Evolutionary conservation across 345 rosid species (phyloP), one percentile per base, ranked within the genome.

Genomic region (Isatis tinctoria): DNA sequence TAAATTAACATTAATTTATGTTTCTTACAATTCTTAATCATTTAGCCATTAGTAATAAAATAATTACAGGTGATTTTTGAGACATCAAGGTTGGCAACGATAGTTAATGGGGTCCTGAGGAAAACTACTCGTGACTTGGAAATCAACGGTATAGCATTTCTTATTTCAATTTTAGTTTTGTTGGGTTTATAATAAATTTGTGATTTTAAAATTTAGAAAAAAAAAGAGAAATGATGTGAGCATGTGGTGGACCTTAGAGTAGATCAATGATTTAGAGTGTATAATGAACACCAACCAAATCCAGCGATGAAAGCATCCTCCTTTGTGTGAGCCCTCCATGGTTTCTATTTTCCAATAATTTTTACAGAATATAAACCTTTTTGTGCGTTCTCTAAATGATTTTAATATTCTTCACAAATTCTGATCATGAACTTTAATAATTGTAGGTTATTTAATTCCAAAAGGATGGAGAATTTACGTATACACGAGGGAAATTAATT

Each of bases 61-160:
- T n/a, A n/a, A n/a, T n/a, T n/a, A n/a, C 77, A 90, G 97, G 92
- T 88, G 70, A 87, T 88, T 8, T 81, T 78, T 62, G 95, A 91
- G 84, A 88, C 97, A 44, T 88, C 89, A 51, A 87, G 95, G 79
- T 75, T 91, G 77, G 97, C 95, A 69, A 87, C 97, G 5, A 67
- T 88, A 36, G 90, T 88, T 27, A 91, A 91, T 70, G 97, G 97
- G 22, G 92, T 91, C 65, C 56, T 91, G 66, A 88, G 97, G 85
- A 86, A 91, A 72, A 86, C 92, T 6, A 88, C 89, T 54, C 65
- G 72, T 68, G 90, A 91, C 59, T 69, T 87, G 65, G 90, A 88
- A 79, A 60, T 90, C 35, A 82, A 86, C 49, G 92, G 97, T 87
- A 60, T 35, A 70, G 26, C 40, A 18, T 32, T 65, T 28, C 39